A percentile compares a stretch with the other conserved stretches of the same genome.
Conservation (phyloP, 305 asterid genomes). For the Rubia balearica region DNA sequence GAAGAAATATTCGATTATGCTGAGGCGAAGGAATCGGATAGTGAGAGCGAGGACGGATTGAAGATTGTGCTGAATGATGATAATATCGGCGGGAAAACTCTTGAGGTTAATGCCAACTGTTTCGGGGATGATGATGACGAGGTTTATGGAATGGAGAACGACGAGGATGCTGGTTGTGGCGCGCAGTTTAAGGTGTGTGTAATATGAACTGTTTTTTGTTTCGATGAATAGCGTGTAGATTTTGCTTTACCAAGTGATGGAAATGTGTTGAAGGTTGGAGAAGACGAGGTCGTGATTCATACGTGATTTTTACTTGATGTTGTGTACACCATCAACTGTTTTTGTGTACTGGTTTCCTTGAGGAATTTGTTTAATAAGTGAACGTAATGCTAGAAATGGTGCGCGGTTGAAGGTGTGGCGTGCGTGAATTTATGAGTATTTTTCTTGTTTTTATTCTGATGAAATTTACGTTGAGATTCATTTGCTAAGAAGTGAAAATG, state of each 20-base stretch:
- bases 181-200: constrained; percentile 28
- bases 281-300: neutral
- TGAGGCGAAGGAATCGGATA: neutral
- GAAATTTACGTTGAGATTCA: neutral
- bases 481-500: neutral
- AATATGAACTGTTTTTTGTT: neutral
- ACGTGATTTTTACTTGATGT: neutral
- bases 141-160: constrained; percentile 17
- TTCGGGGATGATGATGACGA: neutral
- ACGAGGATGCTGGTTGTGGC: constrained; percentile 1
- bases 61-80: constrained; percentile 34
- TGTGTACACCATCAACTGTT: neutral
- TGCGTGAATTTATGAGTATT: too few relatives aligned
- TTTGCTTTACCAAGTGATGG: neutral
- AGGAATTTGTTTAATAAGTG: neutral
- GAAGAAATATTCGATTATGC: constrained; percentile 12
- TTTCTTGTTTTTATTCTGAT: neutral
- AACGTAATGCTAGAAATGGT: neutral
- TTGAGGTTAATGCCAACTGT: neutral
- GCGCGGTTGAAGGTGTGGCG: neutral
- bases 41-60: constrained; percentile 32
- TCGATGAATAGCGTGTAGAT: neutral
- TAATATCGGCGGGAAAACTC: constrained; percentile 8
- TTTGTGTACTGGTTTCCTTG: neutral
- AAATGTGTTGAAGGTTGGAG: neutral